Conservation (phyloP, 306 rosid species). For the Ochetophila trinervis region DNA sequence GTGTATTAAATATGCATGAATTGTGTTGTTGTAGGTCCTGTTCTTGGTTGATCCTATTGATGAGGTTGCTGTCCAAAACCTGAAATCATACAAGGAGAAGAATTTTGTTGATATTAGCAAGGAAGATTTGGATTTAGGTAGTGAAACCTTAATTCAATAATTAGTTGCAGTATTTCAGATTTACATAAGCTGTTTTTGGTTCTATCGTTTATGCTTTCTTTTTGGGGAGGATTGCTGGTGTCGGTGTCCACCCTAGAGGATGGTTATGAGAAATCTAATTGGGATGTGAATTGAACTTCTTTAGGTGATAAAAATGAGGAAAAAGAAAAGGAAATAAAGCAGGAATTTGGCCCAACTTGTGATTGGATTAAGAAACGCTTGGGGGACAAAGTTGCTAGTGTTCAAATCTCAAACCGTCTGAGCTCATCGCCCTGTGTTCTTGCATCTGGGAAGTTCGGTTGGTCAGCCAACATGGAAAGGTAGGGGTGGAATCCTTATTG, state of each 20-base stretch:
- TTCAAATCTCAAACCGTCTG: slow-evolving; percentile 84
- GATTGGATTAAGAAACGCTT: slow-evolving; percentile 92
- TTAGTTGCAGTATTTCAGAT: not conserved
- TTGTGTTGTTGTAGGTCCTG: slow-evolving; percentile 56
- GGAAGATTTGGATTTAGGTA: slow-evolving; percentile 94
- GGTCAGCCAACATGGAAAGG: slow-evolving; percentile 99
- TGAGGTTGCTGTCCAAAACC: slow-evolving; percentile 91
- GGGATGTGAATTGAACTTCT: slow-evolving; percentile 19
- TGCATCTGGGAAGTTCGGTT: slow-evolving; percentile 93
- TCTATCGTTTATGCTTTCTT: slow-evolving; percentile 9
- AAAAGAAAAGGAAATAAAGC: slow-evolving; percentile 78
- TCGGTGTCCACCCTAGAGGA: not conserved
- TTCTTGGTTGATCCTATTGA: slow-evolving; percentile 94
- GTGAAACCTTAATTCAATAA: not conserved
- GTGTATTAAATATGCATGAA: slow-evolving; percentile 5
- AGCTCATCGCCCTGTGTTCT: slow-evolving; percentile 95
- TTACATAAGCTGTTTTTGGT: not conserved
- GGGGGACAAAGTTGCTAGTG: slow-evolving; percentile 91
- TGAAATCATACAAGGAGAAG: slow-evolving; percentile 86
- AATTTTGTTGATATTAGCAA: slow-evolving; percentile 93
- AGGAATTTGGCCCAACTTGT: slow-evolving; percentile 79
- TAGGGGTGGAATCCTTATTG: slow-evolving; percentile 14
- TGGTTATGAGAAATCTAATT: slow-evolving; percentile 1
- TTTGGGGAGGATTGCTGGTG: not conserved
- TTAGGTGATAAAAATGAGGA: slow-evolving; percentile 94